Percentiles rank a stretch among this genome's conserved stretches.
Evolutionary conservation across 208 protist species (phyloP).

Genomic region (Trypanosoma platydactyli): DNA sequence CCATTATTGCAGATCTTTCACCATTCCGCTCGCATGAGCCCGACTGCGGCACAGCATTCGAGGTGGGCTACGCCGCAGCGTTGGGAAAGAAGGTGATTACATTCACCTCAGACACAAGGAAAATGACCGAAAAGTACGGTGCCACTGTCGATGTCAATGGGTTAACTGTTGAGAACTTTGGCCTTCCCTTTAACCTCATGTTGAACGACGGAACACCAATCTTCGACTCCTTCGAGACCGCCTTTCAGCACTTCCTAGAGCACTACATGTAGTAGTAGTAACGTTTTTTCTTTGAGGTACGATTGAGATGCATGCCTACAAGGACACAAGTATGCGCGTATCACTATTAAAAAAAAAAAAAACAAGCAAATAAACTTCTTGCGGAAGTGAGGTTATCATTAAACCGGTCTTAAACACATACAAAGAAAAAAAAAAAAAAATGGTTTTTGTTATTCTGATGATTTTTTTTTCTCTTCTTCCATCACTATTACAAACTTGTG

Average conservation of each 20-base stretch:
- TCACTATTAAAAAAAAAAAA: too few relatives aligned
- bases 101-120: slow-evolving; percentile 54
- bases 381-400: too few relatives aligned
- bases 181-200: slow-evolving; percentile 84
- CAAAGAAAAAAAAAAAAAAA: too few relatives aligned
- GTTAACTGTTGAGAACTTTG: slow-evolving; percentile 62
- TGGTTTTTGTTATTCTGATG: too few relatives aligned
- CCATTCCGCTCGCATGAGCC: slow-evolving; percentile 79
- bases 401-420: too few relatives aligned
- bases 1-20: slow-evolving; percentile 82
- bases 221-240: slow-evolving; percentile 67
- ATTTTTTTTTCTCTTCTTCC: too few relatives aligned
- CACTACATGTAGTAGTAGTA: slow-evolving; percentile 15
- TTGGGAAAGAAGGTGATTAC: slow-evolving; percentile 64
- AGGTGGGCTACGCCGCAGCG: slow-evolving; percentile 79
- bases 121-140: slow-evolving; percentile 71
- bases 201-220: slow-evolving; percentile 53
- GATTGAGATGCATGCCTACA: too few relatives aligned
- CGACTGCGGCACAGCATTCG: slow-evolving; percentile 78
- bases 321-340: too few relatives aligned
- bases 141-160: slow-evolving; percentile 41
- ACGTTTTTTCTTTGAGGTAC: too few relatives aligned
- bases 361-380: too few relatives aligned
- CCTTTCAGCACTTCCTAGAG: slow-evolving; percentile 56
- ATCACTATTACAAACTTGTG: too few relatives aligned